Evolutionary conservation across 192 early-diverging fungal genomes (phyloP).

Genomic region (Lobosporangium transversale): DNA sequence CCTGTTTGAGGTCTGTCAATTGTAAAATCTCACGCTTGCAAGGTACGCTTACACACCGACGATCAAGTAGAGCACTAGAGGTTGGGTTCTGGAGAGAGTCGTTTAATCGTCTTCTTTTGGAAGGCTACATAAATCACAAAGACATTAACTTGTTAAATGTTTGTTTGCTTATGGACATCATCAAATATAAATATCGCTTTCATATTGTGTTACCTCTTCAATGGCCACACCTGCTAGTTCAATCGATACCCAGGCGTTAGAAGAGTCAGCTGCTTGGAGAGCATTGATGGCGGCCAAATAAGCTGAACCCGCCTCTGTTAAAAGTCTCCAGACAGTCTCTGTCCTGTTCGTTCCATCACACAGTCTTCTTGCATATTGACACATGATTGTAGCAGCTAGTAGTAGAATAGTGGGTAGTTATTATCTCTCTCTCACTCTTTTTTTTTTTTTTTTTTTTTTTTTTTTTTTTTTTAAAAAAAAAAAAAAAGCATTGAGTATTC

Average conservation of each 20-base stretch:
- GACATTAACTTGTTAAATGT: too few relatives aligned
- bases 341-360: background rate
- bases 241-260: conserved; percentile 31
- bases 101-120: conserved; percentile 14
- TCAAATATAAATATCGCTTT: too few relatives aligned
- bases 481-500: too few relatives aligned
- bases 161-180: too few relatives aligned
- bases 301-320: conserved; percentile 5
- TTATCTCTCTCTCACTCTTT: background rate
- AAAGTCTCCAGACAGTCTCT: conserved; percentile 7
- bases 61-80: too few relatives aligned
- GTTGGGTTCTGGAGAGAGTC: too few relatives aligned
- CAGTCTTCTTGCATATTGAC: conserved; percentile 31
- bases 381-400: conserved; percentile 36
- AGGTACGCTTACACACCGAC: background rate
- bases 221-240: background rate
- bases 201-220: conserved; percentile 34
- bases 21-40: conserved; percentile 19
- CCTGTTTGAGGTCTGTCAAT: conserved; percentile 18
- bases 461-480: too few relatives aligned
- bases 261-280: conserved; percentile 27
- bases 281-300: conserved; percentile 40
- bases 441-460: background rate
- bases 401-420: background rate
- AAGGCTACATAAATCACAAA: background rate